Percentiles rank a stretch among this genome's conserved stretches.
phyloP scores from a whole-genome alignment of 108 stramenopile genomes.

The Halocafeteria seosinensis region DNA sequence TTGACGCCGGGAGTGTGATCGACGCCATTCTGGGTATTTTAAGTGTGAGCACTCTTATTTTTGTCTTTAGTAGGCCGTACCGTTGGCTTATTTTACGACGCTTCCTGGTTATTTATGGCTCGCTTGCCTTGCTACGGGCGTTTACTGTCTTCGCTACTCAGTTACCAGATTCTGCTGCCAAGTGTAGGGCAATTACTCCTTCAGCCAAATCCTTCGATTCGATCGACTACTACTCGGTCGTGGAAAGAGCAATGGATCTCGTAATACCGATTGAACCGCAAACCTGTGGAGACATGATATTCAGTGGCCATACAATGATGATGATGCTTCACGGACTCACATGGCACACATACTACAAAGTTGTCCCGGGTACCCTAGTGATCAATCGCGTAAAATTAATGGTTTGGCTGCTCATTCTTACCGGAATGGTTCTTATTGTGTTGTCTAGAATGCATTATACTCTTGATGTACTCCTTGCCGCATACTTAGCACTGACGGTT shows the following conservation, averaged over 20 bases:
- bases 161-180: neutral
- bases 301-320: neutral
- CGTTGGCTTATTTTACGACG: neutral
- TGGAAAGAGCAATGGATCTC: neutral
- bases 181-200: neutral
- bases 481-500: neutral
- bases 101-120: neutral
- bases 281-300: slow-evolving; percentile 1
- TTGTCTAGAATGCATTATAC: neutral
- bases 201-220: neutral
- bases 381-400: neutral
- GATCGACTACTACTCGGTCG: neutral
- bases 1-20: neutral
- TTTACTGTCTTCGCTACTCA: neutral
- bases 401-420: neutral
- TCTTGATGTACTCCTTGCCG: neutral
- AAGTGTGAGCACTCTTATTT: neutral
- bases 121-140: neutral
- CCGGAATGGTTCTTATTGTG: neutral
- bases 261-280: neutral
- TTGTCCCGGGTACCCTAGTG: neutral
- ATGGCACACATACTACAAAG: slow-evolving; percentile 7
- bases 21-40: neutral
- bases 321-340: neutral
- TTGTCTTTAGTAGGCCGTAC: neutral